Percentiles rank a stretch among this genome's conserved stretches.
Evolutionary conservation across 345 rosid species (phyloP).

Genomic region (Corchorus capsularis): DNA sequence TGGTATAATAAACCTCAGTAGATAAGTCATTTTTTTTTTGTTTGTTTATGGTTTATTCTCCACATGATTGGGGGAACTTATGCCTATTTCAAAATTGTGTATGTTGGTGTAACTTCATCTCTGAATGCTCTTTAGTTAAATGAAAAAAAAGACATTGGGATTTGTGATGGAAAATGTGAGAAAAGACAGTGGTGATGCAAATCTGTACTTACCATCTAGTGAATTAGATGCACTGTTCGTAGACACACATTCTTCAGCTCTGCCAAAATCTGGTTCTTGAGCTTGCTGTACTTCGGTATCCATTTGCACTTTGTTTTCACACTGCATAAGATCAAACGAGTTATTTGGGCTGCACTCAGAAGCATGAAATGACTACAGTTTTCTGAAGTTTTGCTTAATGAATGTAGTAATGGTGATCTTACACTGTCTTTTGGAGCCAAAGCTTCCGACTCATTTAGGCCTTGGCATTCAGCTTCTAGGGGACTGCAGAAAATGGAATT

Average conservation of each 20-base stretch:
- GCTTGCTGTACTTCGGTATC: slow-evolving; percentile 35
- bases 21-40: background rate
- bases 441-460: slow-evolving; percentile 31
- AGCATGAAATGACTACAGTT: slow-evolving; percentile 7
- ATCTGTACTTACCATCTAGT: slow-evolving; percentile 30
- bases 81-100: background rate
- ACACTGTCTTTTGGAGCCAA: slow-evolving; percentile 43
- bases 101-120: slow-evolving; percentile 1
- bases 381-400: slow-evolving; percentile 6
- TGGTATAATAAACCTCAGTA: background rate
- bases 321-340: slow-evolving; percentile 32
- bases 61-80: background rate
- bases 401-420: slow-evolving; percentile 33
- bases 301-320: slow-evolving; percentile 27
- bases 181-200: slow-evolving; percentile 7
- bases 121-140: background rate
- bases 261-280: slow-evolving; percentile 21
- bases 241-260: slow-evolving; percentile 16
- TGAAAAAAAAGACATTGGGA: background rate
- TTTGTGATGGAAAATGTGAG: background rate
- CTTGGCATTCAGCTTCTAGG: slow-evolving; percentile 26
- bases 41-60: background rate
- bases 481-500: slow-evolving; percentile 31
- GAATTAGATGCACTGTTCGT: slow-evolving; percentile 25
- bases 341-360: slow-evolving; percentile 14